Base-by-base conservation (phyloP, 768 basidiomycete species). In the Xerocomus potaroensis region DNA sequence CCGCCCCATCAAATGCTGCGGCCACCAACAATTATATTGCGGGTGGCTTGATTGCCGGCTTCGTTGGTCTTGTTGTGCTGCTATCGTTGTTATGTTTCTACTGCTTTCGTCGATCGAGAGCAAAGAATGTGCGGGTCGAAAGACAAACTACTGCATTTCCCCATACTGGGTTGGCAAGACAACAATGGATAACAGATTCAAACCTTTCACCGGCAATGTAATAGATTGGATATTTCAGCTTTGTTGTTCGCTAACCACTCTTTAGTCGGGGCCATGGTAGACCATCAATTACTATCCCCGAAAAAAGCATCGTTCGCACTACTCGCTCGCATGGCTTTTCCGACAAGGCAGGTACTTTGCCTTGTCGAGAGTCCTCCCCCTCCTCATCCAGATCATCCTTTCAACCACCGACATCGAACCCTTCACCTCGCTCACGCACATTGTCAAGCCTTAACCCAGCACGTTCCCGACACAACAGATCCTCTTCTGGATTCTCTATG, bases 211-310 rank as follows among this genome's bases (percentile, higher is more conserved):
- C 34, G 7, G 14, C 42, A 9, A 59, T 52, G 63, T 67, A 43
- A 46, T 39, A 30, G 18, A 16, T 19, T 1, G 3, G 9, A 23
- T 4, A 16, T 40, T 9, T 7, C 5, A 19, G 18, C 27, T 16
- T 2, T 16, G 7, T 27, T 26, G 7, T 2, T 7, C 27, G 27
- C 33, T 52, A 19, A 57, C 8, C 47, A 48, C 52, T 49, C 61
- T 78, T 69, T 61, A 77, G 77, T 15, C 68, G 77, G 32, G 54
- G 59, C 10, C 67, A 72, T 34, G 45, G 81, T 37, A 71, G 74
- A 21, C 49, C 66, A 11, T 70, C 70, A 33, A 68, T 86, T 44
- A 52, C 78, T 21, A 68, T 85, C 47, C 86, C 86, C 9, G 69
- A 72, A 14, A 76, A 72, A 55, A 69, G 71, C 18, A 61, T 77